Evolutionary conservation across 129 eudicot species (phyloP), one percentile per base, ranked within the genome.

Genomic region (Kitagawia praeruptora): DNA sequence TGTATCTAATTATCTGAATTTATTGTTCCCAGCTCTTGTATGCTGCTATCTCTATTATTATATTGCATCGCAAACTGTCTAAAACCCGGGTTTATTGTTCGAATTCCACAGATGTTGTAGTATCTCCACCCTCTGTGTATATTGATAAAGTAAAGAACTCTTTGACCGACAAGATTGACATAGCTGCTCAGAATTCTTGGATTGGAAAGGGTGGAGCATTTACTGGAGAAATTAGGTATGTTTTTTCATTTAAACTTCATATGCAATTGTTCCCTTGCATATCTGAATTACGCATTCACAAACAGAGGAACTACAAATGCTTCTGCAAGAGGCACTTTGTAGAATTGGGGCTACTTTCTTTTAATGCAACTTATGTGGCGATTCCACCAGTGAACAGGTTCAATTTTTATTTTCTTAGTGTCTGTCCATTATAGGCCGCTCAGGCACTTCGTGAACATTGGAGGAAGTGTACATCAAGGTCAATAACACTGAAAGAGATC

Each of bases 201-300:
- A 92, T 83, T 49, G 97, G 97, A n/a, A 95, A 95, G 78, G 98
- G 98, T 79, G 98, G 98, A 81, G 98, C 97, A 61, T 95, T 90
- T 76, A 95, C 98, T 0, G 97, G 98, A 72, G 98, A 95, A 82
- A 95, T 95, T 88, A 92, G 98, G 98, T 90, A 46, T 54, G 82
- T 70, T n/a, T 79, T 46, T 21, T 63, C 51, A 51, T 44, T 61
- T 16, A 54, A 75, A 56, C 31, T 69, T 49, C 77, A 74, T 21
- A 40, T 45, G 23, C n/a, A 12, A 46, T 54, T 13, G 34, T 66
- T 81, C 27, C 47, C 78, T 74, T 67, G 77, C 51, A 51, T 63
- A 21, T 70, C 16, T 10, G 54, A 5, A 41, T 56, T 51, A 58
- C 77, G 21, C 53, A 48, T 58, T 53, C 78, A 77, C 37, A 12